Base-by-base conservation (phyloP, 2,329 filamentous ascomycete species). In the Sarocladium strictum region DNA sequence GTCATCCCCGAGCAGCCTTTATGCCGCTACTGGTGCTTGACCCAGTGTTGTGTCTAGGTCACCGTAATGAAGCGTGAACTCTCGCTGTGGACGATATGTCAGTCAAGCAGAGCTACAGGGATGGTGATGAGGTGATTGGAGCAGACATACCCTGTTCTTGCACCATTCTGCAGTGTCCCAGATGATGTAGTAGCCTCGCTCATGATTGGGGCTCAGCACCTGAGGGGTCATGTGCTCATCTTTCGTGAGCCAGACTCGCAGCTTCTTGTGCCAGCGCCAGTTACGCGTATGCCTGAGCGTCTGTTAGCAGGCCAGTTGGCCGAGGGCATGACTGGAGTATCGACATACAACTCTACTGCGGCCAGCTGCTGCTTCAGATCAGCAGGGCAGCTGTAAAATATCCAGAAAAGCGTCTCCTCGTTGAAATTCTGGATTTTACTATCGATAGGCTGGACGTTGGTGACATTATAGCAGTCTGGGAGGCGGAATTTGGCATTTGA, bases 211-310 rank as follows among this genome's bases (percentile, higher is more conserved):
- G 53, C 79, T 80, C 43, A 86, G 66, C 15, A 78, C 73, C 56
- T 83, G 80, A 27, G 83, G 83, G 43, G 79, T 76, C 80, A 86
- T 82, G 59, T 81, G 72, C 55, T 86, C 82, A 61, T 86, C 84
- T 66, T 86, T 86, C 4, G 84, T 86, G 51, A 87, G 69, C 84
- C 84, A 87, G 23, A 85, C 67, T 59, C 83, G 80, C 23, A 83
- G 69, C 65, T 84, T 84, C 71, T 85, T 85, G 65, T 87, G 83
- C 79, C 83, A 87, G 57, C 84, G 74, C 84, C 84, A 87, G 65
- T 84, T 84, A 19, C 84, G 77, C 56, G 77, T 78, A 61, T 82
- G 80, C 41, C 83, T 86, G 38, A 24, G 15, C 23, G 14, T n/a
- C 21, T 29, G 40, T 58, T 33, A 54, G 56, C 55, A 52, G 24